Conservation (phyloP, 208 protist species). For the Leishmania mexicana region DNA sequence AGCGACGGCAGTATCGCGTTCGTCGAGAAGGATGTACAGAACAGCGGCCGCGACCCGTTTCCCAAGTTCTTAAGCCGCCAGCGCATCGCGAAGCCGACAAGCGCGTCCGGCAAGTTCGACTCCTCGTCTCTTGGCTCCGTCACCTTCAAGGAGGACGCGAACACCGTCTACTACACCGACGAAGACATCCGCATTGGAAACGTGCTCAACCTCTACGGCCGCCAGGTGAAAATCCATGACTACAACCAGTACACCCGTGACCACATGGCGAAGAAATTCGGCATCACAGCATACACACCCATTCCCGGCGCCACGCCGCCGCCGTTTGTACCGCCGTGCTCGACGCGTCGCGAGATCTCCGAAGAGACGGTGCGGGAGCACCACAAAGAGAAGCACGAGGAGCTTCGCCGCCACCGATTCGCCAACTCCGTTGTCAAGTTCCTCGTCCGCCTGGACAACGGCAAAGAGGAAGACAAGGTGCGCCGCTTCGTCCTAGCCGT, state of each 20-base stretch:
- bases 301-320: constrained; percentile 69
- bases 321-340: constrained; percentile 63
- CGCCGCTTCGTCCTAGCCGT: constrained; percentile 92
- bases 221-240: constrained; percentile 89
- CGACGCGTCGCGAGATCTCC: constrained; percentile 85
- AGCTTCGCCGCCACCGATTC: constrained; percentile 87
- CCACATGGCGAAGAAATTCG: constrained; percentile 79
- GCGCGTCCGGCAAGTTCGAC: constrained; percentile 62
- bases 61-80: constrained; percentile 95
- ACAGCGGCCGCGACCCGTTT: constrained; percentile 97
- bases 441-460: constrained; percentile 83
- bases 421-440: constrained; percentile 91
- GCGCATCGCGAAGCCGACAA: constrained; percentile 78
- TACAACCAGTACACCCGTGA: constrained; percentile 95
- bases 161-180: constrained; percentile 95
- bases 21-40: constrained; percentile 94
- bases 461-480: constrained; percentile 79
- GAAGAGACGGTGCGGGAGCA: constrained; percentile 89
- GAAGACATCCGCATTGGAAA: constrained; percentile 94
- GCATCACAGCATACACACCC: constrained; percentile 60
- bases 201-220: constrained; percentile 88
- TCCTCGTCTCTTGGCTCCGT: constrained; percentile 93
- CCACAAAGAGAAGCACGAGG: constrained; percentile 59
- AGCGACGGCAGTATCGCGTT: constrained; percentile 96
- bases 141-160: constrained; percentile 86